Conservation (phyloP, 2,329 filamentous ascomycete genomes). For the Rhynchosporium agropyri region DNA sequence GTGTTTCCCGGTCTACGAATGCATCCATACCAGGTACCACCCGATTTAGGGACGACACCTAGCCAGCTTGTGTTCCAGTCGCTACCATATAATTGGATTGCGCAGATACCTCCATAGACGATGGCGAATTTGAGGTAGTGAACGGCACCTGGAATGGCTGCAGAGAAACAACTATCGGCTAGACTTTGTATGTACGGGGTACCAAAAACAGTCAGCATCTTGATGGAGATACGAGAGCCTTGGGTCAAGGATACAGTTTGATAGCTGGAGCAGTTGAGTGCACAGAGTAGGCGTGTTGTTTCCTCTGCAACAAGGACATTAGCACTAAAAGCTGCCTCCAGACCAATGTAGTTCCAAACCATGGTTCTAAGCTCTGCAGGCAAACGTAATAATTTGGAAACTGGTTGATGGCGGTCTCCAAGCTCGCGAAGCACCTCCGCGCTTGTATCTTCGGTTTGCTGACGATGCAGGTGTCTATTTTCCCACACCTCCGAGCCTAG, state of each 20-base stretch:
- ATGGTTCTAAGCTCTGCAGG: constrained; percentile 22
- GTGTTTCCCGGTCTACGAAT: constrained; percentile 14
- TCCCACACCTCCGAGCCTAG: constrained; percentile 2
- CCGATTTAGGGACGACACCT: constrained; percentile 18
- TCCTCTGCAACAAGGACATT: constrained; percentile 20
- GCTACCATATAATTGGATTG: constrained; percentile 22
- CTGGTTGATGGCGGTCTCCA: constrained; percentile 8
- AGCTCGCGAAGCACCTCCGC: constrained; percentile 12
- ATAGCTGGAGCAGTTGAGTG: constrained; percentile 15
- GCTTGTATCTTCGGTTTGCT: constrained; percentile 9
- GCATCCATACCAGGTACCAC: constrained; percentile 22
- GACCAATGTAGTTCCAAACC: constrained; percentile 26
- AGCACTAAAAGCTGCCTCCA: constrained; percentile 18
- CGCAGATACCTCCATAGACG: constrained; percentile 24
- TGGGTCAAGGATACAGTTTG: constrained; percentile 15
- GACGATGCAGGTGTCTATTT: constrained; percentile 6
- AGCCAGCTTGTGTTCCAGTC: constrained; percentile 27
- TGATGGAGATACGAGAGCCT: constrained; percentile 21
- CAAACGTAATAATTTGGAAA: constrained; percentile 15
- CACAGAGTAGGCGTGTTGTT: constrained; percentile 19
- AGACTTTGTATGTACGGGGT: constrained; percentile 24
- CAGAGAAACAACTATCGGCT: not conserved
- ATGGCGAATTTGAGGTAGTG: constrained; percentile 16
- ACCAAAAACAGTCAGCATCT: constrained; percentile 26
- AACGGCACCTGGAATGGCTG: constrained; percentile 18